Percentiles rank a stretch among this genome's conserved stretches.
These are phyloP conservation scores for Gossypium arboreum DNA, from an alignment of 345 rosid genomes.

Conservation along the genomic window DNA sequence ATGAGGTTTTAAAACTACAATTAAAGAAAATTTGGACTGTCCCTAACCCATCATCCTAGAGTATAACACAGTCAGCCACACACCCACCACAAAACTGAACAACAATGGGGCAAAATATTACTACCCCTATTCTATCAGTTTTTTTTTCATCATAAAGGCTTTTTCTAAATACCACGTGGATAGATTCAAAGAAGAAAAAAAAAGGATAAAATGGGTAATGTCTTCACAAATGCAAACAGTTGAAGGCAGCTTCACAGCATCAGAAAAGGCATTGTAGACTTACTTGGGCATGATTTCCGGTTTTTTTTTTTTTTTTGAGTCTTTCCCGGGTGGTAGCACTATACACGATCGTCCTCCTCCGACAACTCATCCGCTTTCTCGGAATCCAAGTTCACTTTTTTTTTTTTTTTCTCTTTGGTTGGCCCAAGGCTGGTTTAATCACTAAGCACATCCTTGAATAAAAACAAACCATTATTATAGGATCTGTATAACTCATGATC, in stretches of 20 bases:
- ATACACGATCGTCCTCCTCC: not conserved
- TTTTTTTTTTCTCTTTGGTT: not conserved
- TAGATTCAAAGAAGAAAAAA: not conserved
- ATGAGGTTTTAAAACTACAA: not conserved
- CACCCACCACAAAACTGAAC: not conserved
- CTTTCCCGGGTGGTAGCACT: not conserved
- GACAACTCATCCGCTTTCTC: not conserved
- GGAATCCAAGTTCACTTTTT: not conserved
- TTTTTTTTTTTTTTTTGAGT: not conserved
- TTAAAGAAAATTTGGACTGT: not conserved
- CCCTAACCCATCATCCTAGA: not conserved
- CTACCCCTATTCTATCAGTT: not conserved
- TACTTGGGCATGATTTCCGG: not conserved
- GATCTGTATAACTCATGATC: slow-evolving; percentile 42
- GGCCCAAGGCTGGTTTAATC: not conserved
- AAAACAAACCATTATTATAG: slow-evolving; percentile 15
- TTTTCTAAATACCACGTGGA: not conserved
- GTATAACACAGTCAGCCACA: not conserved
- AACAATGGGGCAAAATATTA: not conserved
- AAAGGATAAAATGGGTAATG: not conserved
- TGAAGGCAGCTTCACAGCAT: not conserved
- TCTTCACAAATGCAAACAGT: not conserved
- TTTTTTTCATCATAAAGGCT: not conserved
- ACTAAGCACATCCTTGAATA: slow-evolving; percentile 1
- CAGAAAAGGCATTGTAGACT: not conserved